A percentile compares a stretch with the other conserved stretches of the same genome.
Conservation (phyloP, 2,329 filamentous ascomycete genomes). For the Dactylonectria macrodidyma region DNA sequence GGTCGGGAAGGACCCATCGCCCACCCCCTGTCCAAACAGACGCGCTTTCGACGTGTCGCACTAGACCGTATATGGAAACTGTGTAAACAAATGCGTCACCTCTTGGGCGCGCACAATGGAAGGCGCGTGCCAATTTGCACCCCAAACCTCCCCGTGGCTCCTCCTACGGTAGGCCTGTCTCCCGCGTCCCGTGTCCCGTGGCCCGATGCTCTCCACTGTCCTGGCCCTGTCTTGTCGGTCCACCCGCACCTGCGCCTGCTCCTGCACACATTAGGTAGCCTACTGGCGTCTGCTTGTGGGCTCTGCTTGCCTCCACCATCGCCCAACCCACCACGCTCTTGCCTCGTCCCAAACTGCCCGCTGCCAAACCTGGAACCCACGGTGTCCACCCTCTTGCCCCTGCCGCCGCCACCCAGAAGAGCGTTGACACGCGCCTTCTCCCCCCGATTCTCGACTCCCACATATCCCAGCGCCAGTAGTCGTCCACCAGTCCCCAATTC, state of each 20-base stretch:
- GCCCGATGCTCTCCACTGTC: conserved; percentile 28
- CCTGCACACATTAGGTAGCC: not conserved
- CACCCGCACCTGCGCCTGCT: conserved; percentile 32
- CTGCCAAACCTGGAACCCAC: conserved; percentile 30
- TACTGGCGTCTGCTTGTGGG: not conserved
- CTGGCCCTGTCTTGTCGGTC: conserved; percentile 29
- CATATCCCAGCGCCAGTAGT: conserved; percentile 36
- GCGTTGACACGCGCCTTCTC: conserved; percentile 43
- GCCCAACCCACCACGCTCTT: not conserved
- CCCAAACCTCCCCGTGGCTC: conserved; percentile 25
- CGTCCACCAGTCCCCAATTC: conserved; percentile 39
- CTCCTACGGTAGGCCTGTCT: conserved; percentile 23
- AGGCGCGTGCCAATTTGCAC: conserved; percentile 32
- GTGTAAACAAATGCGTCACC: conserved; percentile 58
- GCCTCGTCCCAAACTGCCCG: conserved; percentile 24
- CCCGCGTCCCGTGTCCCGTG: conserved; percentile 37
- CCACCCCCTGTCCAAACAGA: conserved; percentile 45
- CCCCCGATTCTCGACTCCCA: conserved; percentile 38
- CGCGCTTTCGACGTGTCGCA: conserved; percentile 52
- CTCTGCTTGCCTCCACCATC: conserved; percentile 1
- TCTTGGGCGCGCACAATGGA: conserved; percentile 33
- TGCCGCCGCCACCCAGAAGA: conserved; percentile 36
- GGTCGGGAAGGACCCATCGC: conserved; percentile 34
- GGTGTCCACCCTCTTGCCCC: conserved; percentile 22
- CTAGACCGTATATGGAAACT: conserved; percentile 49